Evolutionary conservation across 345 rosid genomes (phyloP).

Genomic region (Murraya koenigii): DNA sequence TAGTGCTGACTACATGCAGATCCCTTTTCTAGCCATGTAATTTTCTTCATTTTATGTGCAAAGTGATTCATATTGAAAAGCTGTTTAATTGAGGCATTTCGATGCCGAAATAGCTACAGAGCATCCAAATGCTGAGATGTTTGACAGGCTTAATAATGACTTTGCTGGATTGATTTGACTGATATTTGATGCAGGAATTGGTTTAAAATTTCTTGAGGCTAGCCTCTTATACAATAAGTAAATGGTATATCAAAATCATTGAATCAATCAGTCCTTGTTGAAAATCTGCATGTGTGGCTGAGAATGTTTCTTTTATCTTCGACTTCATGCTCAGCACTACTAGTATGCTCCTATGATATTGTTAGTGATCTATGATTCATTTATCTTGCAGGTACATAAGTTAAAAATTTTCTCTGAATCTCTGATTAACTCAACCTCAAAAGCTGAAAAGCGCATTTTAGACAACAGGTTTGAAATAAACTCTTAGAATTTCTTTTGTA

Average conservation of each 20-base stretch:
- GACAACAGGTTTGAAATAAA: slow-evolving; percentile 64
- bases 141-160: not conserved
- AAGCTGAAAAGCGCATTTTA: slow-evolving; percentile 73
- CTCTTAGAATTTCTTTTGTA: slow-evolving; percentile 7
- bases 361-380: slow-evolving; percentile 6
- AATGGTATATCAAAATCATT: not conserved
- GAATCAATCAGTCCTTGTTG: not conserved
- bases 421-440: slow-evolving; percentile 62
- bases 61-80: not conserved
- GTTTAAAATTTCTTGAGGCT: not conserved
- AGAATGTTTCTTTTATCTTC: not conserved
- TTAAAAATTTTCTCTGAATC: slow-evolving; percentile 82
- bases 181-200: not conserved
- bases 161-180: not conserved
- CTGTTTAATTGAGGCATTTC: not conserved
- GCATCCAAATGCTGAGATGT: not conserved
- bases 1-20: not conserved
- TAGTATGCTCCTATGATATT: not conserved
- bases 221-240: not conserved
- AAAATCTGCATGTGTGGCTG: not conserved
- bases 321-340: not conserved
- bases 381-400: slow-evolving; percentile 65
- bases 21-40: not conserved
- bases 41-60: not conserved
- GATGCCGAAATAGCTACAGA: not conserved